Evolutionary conservation across 306 rosid species (phyloP), one percentile per base, ranked within the genome.

Genomic region (Vicia sativa): DNA sequence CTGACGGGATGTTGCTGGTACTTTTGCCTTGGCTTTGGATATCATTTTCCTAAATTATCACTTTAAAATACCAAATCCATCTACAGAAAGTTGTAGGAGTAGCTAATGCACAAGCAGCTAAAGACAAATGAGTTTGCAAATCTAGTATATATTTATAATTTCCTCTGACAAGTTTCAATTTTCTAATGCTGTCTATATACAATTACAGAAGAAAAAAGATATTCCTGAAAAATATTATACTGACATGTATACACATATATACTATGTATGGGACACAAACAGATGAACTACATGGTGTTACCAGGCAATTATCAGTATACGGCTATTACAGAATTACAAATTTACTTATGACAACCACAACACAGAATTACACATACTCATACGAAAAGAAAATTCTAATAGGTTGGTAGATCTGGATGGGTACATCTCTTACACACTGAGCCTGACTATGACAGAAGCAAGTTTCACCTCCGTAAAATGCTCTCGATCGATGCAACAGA

Each of bases 361-460:
- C 57, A 76, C 83, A 75, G 80, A 82, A 83, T 89, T 91, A 86
- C 71, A 75, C 16, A 62, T 68, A 75, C 83, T 82, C 67, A 69
- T 67, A 42, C 48, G 42, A 43, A 48, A 65, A 29, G 58, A 52
- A 3, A 15, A 28, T 29, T 56, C 15, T 13, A 62, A 63, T 35
- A 62, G 38, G 34, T 63, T 59, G 74, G 58, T 28, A 50, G 75
- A 70, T 56, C 63, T 60, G 64, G 64, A 79, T 55, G 31, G 86
- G 61, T 54, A 71, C 79, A 34, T 79, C 78, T 58, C 82, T 73
- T 68, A 56, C 79, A 74, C 65, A 34, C 79, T 62, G 82, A 54
- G 60, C 82, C 62, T 74, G 77, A 55, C 14, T 59, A 76, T 56
- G 79, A 71, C 38, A 29, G 68, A 62, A 57, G 58, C 49, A 72